Percentiles rank a stretch among this genome's conserved stretches.
Evolutionary conservation across 768 basidiomycete species (phyloP).

Genomic region (Podaxis carcinomalis): DNA sequence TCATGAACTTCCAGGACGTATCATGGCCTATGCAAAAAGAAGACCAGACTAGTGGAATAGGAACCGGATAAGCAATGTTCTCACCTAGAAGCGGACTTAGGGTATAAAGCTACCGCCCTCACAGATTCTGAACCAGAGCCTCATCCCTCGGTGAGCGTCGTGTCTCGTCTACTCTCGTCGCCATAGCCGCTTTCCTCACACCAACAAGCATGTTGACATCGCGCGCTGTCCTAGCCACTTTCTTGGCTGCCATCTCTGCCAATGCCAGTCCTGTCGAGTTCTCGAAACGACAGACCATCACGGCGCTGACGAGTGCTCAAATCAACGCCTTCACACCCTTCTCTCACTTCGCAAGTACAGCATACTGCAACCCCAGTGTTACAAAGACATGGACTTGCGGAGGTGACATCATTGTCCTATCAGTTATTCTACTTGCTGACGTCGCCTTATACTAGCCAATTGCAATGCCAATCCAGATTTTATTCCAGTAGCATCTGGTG

Average conservation of each 20-base stretch:
- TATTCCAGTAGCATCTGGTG: constrained; percentile 45
- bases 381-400: constrained; percentile 54
- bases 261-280: neutral
- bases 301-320: constrained; percentile 31
- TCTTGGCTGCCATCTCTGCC: neutral
- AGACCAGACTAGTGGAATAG: neutral
- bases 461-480: constrained; percentile 26
- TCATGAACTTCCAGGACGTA: neutral
- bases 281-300: constrained; percentile 22
- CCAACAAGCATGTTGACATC: neutral
- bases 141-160: neutral
- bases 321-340: constrained; percentile 40
- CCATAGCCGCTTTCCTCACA: neutral
- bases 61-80: neutral
- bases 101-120: neutral
- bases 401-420: constrained; percentile 24
- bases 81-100: neutral
- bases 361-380: constrained; percentile 38
- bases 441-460: neutral
- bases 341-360: constrained; percentile 44
- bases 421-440: neutral
- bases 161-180: neutral
- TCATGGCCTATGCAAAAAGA: neutral
- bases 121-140: neutral
- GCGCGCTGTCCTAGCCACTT: neutral